Percentiles rank a stretch among this genome's conserved stretches.
Conservation (phyloP, 1,139 yeast genomes). For the Blastobotrys raffinosifermentans region DNA sequence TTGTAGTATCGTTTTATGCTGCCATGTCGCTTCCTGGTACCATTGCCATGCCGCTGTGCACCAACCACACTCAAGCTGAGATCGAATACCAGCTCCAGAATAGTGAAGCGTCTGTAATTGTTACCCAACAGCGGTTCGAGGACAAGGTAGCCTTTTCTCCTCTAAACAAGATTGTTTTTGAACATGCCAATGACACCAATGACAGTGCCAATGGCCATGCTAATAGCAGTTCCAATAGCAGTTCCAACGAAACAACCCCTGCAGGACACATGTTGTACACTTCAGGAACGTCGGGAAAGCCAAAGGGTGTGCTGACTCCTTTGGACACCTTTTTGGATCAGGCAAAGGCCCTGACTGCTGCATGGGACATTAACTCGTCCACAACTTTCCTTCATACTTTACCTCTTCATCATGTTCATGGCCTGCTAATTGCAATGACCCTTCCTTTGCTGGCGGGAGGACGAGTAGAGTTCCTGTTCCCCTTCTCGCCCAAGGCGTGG, state of each 20-base stretch:
- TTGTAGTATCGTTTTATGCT: conserved; percentile 29
- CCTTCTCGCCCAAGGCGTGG: conserved; percentile 29
- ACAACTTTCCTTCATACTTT: conserved; percentile 33
- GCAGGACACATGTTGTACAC: conserved; percentile 35
- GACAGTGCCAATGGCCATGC: neutral
- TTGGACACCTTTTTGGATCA: conserved; percentile 32
- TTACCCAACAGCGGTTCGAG: conserved; percentile 29
- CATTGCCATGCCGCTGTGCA: conserved; percentile 32
- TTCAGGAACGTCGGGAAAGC: conserved; percentile 36
- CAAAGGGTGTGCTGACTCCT: conserved; percentile 36
- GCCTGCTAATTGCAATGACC: conserved; percentile 33
- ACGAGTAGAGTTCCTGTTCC: conserved; percentile 32
- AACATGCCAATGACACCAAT: no score
- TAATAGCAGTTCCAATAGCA: neutral
- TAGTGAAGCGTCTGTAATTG: conserved; percentile 26
- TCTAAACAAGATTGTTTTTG: neutral
- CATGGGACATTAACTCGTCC: conserved; percentile 29
- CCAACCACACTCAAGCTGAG: conserved; percentile 33
- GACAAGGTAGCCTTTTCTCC: conserved; percentile 17
- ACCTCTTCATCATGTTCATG: conserved; percentile 37
- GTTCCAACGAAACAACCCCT: conserved; percentile 4
- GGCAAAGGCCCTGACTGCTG: conserved; percentile 30
- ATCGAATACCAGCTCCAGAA: conserved; percentile 31
- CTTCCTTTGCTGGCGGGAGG: conserved; percentile 34
- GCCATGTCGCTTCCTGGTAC: conserved; percentile 28